Base-by-base conservation (phyloP, 306 rosid genomes). In the Gastrolobium bilobum region DNA sequence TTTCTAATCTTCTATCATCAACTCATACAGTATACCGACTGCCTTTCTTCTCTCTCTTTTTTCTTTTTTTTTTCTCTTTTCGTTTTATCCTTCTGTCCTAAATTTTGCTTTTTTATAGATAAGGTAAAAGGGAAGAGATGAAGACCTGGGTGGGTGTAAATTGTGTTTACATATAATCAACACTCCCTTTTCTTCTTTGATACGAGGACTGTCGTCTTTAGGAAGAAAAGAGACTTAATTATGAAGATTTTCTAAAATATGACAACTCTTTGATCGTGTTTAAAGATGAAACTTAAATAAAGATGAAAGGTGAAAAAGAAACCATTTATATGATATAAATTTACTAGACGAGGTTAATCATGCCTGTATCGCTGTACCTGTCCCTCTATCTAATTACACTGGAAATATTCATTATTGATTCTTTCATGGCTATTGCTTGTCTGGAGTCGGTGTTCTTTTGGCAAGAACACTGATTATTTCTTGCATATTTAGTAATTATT, bases 181-280 rank as follows among this genome's bases (percentile, higher is more conserved):
- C 40, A 33, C 34, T 35, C 56, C 42, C 35, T 38, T 47, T 15
- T 6, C 56, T 60, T 82, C 42, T 40, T 51, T 63, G 3, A 52
- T 66, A n/a, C 5, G 39, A 51, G 48, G 54, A 20, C 73, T 42
- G 35, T 48, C 33, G 33, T 75, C 50, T 8, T 74, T 60, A 44
- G 35, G 71, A 14, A 79, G 73, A 51, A 62, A 48, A 37, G 29
- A 71, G 47, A 31, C 42, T 73, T 80, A 20, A 20, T 46, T 53
- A 65, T 73, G 59, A 20, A 52, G 60, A 46, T 57, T 72, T 34
- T 37, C 60, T 35, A 50, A 68, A 58, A 68, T 67, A 62, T n/a
- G 71, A 72, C 40, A 63, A 44, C 66, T 75, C 9, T 56, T 5
- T 37, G 4, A 47, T 8, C 15, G 14, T 73, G 43, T 47, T 37